Evolutionary conservation across 2,329 filamentous ascomycete genomes (phyloP).

Genomic region (Tolypocladium tundrense): DNA sequence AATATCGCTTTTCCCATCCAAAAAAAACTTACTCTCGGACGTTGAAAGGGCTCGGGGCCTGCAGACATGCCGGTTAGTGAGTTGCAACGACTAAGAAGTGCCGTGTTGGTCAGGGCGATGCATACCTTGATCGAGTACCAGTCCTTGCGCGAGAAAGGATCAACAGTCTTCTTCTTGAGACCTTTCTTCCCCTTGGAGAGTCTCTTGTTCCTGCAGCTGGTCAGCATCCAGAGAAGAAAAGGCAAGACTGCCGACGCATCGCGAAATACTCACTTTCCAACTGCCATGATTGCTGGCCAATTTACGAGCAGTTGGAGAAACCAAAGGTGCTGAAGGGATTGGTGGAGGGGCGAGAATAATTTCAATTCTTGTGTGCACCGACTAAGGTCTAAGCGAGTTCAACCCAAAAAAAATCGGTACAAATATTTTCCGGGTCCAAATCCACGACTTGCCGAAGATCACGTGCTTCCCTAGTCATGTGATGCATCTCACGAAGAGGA

Average conservation of each 20-base stretch:
- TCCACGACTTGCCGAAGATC: background rate
- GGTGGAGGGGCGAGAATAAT: conserved; percentile 30
- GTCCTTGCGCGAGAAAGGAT: conserved; percentile 98
- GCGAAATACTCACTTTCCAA: conserved; percentile 46
- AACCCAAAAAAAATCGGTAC: conserved; percentile 9
- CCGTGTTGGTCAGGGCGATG: background rate
- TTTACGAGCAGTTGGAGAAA: conserved; percentile 32
- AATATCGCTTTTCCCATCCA: background rate
- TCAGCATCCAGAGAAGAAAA: conserved; percentile 11
- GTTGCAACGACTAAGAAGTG: background rate
- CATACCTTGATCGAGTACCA: conserved; percentile 95
- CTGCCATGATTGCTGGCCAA: conserved; percentile 47
- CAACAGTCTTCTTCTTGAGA: conserved; percentile 97
- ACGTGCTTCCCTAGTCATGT: background rate
- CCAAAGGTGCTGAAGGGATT: conserved; percentile 31
- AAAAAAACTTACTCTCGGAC: conserved; percentile 74
- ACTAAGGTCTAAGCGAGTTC: conserved; percentile 28
- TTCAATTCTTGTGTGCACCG: conserved; percentile 29
- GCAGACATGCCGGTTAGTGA: conserved; percentile 7
- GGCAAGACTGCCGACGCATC: background rate
- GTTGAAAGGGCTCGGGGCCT: conserved; percentile 93
- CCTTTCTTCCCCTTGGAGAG: conserved; percentile 99
- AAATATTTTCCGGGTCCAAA: conserved; percentile 16
- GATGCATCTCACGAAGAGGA: too few relatives aligned
- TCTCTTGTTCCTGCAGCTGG: conserved; percentile 80